Evolutionary conservation across 164 flowering plant genomes (phyloP), one percentile per base, ranked within the genome.

Genomic region (Buxus sempervirens): DNA sequence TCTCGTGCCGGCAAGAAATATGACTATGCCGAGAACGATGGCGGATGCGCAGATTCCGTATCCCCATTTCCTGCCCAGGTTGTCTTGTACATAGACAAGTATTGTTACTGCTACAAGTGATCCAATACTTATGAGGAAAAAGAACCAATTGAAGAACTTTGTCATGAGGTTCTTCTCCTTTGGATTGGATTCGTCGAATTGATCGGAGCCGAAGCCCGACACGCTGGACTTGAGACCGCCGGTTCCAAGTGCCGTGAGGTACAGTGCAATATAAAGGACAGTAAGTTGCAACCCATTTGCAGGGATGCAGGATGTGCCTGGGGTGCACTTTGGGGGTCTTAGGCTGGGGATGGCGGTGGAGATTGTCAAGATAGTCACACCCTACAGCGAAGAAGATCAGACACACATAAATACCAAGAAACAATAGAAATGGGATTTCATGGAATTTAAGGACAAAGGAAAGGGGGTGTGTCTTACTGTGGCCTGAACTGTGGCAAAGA

Each of bases 221-320:
- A 95, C 97, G 65, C 96, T 92, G 14, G 98, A 90, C 66, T 95
- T 95, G 6, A 92, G 79, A 5, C 99, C 98, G 2, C 98, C 99
- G 5, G 98, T 95, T 19, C 99, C 99, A 0, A 95, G 84, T 7
- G 99, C 98, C 0, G 90, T 88, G 9, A 93, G 78, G 81, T 95
- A 92, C 18, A 95, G 84, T 0, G 98, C 98, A 5, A 82, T 22
- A 72, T 81, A 88, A 15, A 95, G 93, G 14, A 90, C 81, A 4
- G 65, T 42, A 0, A 89, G 83, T 70, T 95, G 98, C 12, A 38
- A 63, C 20, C 77, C 79, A 63, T 36, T 80, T 2, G 99, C 99
- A 1, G 74, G 84, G 27, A 73, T 38, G 83, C 99, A 92, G 9
- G 78, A 27, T 1, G 51, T 59, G 16, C 69, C 68, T n/a, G 41